phyloP scores from a whole-genome alignment of 441 rosid genomes.

The Dalechampia spathulata region DNA sequence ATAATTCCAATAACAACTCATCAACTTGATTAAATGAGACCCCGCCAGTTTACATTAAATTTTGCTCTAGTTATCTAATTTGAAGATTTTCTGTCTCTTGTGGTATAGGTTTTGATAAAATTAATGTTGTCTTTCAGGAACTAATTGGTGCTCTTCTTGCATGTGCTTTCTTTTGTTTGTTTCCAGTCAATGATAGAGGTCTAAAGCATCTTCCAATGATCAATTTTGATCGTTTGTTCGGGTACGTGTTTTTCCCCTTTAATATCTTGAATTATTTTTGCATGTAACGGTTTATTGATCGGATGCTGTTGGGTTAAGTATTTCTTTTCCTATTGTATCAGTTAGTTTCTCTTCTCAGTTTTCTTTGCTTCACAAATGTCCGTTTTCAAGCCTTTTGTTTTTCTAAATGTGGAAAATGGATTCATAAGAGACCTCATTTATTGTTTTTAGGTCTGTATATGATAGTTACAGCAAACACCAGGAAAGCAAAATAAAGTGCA shows the following conservation, averaged over 20 bases:
- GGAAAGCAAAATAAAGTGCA: constrained; percentile 70
- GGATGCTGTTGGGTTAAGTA: too few species aligned
- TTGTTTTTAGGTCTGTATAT: constrained; percentile 54
- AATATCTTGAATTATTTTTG: constrained; percentile 4
- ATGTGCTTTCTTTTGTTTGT: constrained; percentile 81
- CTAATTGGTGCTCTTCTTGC: constrained; percentile 80
- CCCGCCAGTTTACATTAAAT: neutral
- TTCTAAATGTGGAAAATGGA: constrained; percentile 3
- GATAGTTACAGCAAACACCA: constrained; percentile 51
- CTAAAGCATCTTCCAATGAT: constrained; percentile 58
- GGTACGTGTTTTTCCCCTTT: constrained; percentile 54
- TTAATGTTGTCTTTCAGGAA: constrained; percentile 47
- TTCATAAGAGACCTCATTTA: constrained; percentile 12
- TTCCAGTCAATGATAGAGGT: constrained; percentile 55
- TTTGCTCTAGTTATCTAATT: constrained; percentile 1
- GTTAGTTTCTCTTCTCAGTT: neutral
- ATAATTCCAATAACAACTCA: neutral
- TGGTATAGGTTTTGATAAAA: constrained; percentile 4
- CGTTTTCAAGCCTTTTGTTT: neutral
- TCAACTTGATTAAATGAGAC: constrained; percentile 3
- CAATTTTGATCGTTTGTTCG: constrained; percentile 79
- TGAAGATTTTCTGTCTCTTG: neutral
- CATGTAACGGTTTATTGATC: too few species aligned
- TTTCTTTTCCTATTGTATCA: neutral
- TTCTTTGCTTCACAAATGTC: neutral